phyloP scores from a whole-genome alignment of 257 asterid genomes.

The Haberlea rhodopensis region DNA sequence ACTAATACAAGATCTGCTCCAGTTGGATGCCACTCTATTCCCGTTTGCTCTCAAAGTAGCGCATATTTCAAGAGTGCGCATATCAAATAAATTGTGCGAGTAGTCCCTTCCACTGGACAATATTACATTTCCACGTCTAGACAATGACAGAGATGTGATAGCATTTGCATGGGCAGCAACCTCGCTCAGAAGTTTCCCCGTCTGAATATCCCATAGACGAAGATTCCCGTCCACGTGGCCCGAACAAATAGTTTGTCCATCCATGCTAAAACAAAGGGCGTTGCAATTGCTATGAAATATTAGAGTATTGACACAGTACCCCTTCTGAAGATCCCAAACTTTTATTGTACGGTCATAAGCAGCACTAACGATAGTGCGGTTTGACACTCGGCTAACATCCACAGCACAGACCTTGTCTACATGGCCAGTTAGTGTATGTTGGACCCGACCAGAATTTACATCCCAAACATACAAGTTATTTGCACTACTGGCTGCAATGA shows the following conservation, averaged over 20 bases:
- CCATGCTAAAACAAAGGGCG: slow-evolving; percentile 78
- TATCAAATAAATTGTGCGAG: slow-evolving; percentile 76
- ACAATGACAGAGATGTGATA: slow-evolving; percentile 71
- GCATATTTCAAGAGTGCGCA: slow-evolving; percentile 77
- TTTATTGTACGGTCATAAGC: slow-evolving; percentile 93
- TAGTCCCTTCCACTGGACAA: slow-evolving; percentile 96
- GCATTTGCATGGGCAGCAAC: slow-evolving; percentile 86
- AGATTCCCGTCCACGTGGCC: slow-evolving; percentile 93
- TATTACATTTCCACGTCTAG: slow-evolving; percentile 71
- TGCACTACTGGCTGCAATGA: slow-evolving; percentile 84
- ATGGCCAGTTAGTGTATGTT: slow-evolving; percentile 91
- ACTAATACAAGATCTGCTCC: slow-evolving; percentile 93
- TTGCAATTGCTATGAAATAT: slow-evolving; percentile 85
- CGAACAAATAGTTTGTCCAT: slow-evolving; percentile 76
- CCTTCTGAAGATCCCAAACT: slow-evolving; percentile 92
- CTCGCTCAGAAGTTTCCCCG: slow-evolving; percentile 79
- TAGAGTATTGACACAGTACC: slow-evolving; percentile 74
- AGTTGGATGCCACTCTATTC: slow-evolving; percentile 68
- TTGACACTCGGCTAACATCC: slow-evolving; percentile 73
- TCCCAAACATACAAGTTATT: slow-evolving; percentile 84
- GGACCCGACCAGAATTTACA: slow-evolving; percentile 56
- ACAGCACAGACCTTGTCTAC: slow-evolving; percentile 88
- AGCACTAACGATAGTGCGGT: slow-evolving; percentile 72
- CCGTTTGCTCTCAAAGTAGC: slow-evolving; percentile 65
- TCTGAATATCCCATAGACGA: slow-evolving; percentile 83